Evolutionary conservation across 768 basidiomycete species (phyloP).

Genomic region (Rhizopogon vesiculosus): DNA sequence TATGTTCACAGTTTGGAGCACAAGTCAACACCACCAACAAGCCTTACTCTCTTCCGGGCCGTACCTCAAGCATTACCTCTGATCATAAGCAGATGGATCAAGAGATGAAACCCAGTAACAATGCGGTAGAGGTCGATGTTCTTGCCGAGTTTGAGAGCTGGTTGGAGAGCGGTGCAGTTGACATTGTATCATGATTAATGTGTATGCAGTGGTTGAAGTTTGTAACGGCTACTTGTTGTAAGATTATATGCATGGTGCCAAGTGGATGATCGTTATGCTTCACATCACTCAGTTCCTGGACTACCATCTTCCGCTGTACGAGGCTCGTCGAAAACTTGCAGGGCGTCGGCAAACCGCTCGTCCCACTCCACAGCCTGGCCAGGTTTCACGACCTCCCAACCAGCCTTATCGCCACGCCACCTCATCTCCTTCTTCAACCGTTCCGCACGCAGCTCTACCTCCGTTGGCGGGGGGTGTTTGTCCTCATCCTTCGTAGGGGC

Average conservation of each 20-base stretch:
- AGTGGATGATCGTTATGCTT: not conserved
- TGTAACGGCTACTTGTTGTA: constrained; percentile 1
- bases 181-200: constrained; percentile 27
- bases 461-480: constrained; percentile 75
- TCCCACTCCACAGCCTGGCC: constrained; percentile 71
- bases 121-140: constrained; percentile 34
- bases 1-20: not conserved
- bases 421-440: constrained; percentile 83
- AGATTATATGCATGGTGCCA: not conserved
- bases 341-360: constrained; percentile 53
- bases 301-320: not conserved
- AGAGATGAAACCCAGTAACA: not conserved
- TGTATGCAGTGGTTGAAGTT: not conserved
- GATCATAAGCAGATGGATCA: not conserved
- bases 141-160: constrained; percentile 67
- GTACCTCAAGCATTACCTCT: not conserved
- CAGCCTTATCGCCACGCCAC: constrained; percentile 77
- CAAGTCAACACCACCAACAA: not conserved
- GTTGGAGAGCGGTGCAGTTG: constrained; percentile 61
- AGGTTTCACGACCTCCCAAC: constrained; percentile 74
- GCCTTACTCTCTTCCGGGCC: not conserved
- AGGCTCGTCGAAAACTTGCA: constrained; percentile 57
- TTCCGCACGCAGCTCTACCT: constrained; percentile 86
- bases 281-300: not conserved
- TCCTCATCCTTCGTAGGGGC: constrained; percentile 85